Base-by-base conservation (phyloP, 2,329 filamentous ascomycete species). In the Penicillium nordicum region DNA sequence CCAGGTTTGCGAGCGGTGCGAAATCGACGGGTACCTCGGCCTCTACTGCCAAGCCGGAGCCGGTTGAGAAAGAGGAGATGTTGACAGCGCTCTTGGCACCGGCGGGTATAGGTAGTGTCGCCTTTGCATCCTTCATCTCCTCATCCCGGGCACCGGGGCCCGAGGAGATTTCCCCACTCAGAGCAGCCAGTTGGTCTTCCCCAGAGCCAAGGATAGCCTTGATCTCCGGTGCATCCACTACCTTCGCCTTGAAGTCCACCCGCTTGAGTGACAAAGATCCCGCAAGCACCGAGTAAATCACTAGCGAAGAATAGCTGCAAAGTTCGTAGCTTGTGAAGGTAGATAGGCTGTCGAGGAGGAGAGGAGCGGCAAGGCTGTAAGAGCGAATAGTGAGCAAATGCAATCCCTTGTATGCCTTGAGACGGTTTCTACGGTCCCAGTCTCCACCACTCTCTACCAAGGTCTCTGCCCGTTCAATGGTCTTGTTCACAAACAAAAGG, bases 271-370 rank as follows among this genome's bases (percentile, higher is more conserved):
- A 94, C 25, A 97, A 88, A 7, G 92, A 95, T 57, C 94, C 94
- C 36, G 94, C 92, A 34, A 99, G 86, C 23, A 97, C 93, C 1
- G 94, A 92, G 79, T 97, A 99, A 55, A 97, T 87, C 50, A 99
- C 94, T 25, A 99, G 85, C 59, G 86, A 89, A 57, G 92, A 96
- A 80, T 99, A 99, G 64, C 88, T 93, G 86, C 94, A 99, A 48
- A 99, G 86, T 77, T 99, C 94, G 79, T 97, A 97, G 74, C 92
- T 97, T 60, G 94, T 99, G 76, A 99, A 99, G 23, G 94, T 99
- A 29, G 93, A 97, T 64, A 99, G 83, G 71, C 91, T 96, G 81
- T 99, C 94, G 70, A 99, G 90, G 49, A 99, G 88, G 11, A 97
- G 84, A 40, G 94, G 93, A 2, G 94, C 94, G 40, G 92, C 92